Conservation (phyloP, 208 protist species). For the Wallacemonas sp. region DNA sequence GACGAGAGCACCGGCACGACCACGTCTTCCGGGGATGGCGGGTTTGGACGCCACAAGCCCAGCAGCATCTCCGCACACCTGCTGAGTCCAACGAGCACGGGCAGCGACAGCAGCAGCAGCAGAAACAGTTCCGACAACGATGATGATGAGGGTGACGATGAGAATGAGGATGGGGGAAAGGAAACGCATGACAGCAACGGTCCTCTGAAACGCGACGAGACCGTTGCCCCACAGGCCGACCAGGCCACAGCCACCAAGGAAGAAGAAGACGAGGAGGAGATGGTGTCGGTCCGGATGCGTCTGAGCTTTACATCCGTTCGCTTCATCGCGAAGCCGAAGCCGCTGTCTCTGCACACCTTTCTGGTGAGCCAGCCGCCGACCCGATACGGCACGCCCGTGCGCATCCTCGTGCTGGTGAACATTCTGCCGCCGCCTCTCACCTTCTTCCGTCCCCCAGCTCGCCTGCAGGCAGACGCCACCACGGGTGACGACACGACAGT, state of each 20-base stretch:
- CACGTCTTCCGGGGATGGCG: too few relatives aligned
- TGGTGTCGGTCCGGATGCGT: background rate
- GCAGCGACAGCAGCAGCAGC: background rate
- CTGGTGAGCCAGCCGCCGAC: constrained; percentile 21
- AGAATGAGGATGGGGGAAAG: background rate
- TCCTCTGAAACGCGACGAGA: background rate
- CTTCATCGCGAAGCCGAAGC: constrained; percentile 17
- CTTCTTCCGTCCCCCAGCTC: background rate
- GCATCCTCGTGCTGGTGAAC: constrained; percentile 13
- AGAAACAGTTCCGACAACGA: background rate
- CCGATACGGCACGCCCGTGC: constrained; percentile 15
- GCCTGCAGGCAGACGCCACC: too few relatives aligned
- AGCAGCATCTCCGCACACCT: background rate
- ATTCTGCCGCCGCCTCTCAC: constrained; percentile 14
- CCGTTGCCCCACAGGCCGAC: background rate
- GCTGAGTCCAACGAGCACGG: background rate
- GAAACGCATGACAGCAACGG: background rate
- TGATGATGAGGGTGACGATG: background rate
- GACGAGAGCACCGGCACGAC: too few relatives aligned
- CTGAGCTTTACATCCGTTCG: constrained; percentile 18
- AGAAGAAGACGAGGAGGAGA: background rate
- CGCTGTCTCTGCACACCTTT: constrained; percentile 20
- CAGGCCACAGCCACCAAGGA: too few relatives aligned
- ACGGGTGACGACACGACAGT: too few relatives aligned
- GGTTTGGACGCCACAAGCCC: too few relatives aligned